Evolutionary conservation across 2,329 filamentous ascomycete genomes (phyloP).

Genomic region (Rhexocercosporidium sp.): DNA sequence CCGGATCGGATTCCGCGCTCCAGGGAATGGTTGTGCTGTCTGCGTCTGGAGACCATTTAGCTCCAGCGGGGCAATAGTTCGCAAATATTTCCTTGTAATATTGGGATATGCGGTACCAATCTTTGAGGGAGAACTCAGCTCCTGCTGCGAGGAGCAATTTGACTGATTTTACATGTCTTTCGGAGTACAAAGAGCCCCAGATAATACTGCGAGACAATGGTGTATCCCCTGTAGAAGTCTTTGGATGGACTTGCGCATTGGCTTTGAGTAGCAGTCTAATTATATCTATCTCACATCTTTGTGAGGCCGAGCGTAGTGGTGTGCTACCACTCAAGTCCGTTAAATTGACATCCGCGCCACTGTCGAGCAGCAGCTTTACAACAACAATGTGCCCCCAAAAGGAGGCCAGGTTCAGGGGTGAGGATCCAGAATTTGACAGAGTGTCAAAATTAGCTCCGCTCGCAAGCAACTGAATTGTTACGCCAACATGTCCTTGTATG

Average conservation of each 20-base stretch:
- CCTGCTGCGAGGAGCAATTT: slow-evolving; percentile 4
- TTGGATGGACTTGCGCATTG: neutral
- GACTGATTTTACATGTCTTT: neutral
- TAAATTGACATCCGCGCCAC: neutral
- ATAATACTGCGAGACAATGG: slow-evolving; percentile 24
- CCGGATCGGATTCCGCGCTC: neutral
- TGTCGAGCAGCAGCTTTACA: neutral
- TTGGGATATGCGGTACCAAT: neutral
- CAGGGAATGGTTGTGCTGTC: neutral
- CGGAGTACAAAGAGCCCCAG: too few relatives aligned
- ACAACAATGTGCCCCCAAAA: neutral
- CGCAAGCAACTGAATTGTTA: too few relatives aligned
- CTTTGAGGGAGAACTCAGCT: neutral
- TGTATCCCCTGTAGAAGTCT: slow-evolving; percentile 1
- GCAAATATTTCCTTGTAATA: neutral
- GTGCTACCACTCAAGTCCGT: accelerated
- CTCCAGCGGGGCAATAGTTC: neutral
- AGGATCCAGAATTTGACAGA: too few relatives aligned
- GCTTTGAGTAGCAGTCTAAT: neutral
- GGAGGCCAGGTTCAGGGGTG: neutral
- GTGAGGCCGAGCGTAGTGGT: neutral
- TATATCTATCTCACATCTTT: too few relatives aligned
- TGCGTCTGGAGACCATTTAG: neutral
- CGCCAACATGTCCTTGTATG: too few relatives aligned
- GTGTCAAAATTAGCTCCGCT: too few relatives aligned